phyloP scores from a whole-genome alignment of 176 grass and related monocot species.

The Oryza punctata region DNA sequence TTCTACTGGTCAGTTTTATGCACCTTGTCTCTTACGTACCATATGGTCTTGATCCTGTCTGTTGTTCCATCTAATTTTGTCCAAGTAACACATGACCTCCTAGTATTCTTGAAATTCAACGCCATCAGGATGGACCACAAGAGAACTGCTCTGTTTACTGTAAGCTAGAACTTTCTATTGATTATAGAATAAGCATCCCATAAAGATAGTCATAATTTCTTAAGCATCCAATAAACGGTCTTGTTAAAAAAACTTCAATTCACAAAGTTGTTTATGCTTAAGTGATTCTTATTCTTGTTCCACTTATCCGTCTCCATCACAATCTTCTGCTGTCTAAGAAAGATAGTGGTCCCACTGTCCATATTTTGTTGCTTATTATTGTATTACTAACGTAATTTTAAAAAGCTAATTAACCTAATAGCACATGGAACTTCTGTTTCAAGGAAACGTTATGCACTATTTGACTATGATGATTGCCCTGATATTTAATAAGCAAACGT shows the following conservation, averaged over 20 bases:
- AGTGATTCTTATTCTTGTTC: constrained; percentile 46
- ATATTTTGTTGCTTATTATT: constrained; percentile 21
- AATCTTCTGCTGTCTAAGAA: constrained; percentile 14
- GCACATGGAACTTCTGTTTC: background rate
- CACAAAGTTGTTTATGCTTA: constrained; percentile 12
- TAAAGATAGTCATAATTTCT: constrained; percentile 7
- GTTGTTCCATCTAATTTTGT: background rate
- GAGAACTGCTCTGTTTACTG: background rate
- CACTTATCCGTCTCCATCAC: constrained; percentile 37
- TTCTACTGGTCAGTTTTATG: background rate
- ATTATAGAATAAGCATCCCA: background rate
- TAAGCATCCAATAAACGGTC: constrained; percentile 23
- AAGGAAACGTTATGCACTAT: background rate
- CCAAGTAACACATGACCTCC: background rate
- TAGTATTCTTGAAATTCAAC: background rate
- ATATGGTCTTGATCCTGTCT: background rate
- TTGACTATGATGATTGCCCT: background rate
- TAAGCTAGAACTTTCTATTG: background rate
- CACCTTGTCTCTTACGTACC: background rate
- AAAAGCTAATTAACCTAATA: background rate
- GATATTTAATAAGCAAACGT: background rate
- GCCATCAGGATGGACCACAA: background rate
- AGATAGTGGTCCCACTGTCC: background rate
- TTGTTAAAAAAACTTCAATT: constrained; percentile 6
- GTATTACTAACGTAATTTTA: background rate